Conservation (phyloP, 345 rosid species). For the Ricinus communis region DNA sequence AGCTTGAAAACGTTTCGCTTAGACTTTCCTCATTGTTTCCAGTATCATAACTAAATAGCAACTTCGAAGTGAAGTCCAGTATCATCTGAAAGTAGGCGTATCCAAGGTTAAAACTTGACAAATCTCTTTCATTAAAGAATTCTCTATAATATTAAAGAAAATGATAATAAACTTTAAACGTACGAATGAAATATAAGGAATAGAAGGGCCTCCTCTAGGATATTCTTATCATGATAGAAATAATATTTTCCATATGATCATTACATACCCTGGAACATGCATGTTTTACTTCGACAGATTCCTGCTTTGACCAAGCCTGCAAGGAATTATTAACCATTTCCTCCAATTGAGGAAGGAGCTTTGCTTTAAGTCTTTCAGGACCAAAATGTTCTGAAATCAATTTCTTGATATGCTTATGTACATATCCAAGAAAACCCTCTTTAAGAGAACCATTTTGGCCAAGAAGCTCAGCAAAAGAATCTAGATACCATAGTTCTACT, state of each 20-base stretch:
- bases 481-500: slow-evolving; percentile 25
- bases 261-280: slow-evolving; percentile 1
- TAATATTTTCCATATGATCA: too few relatives aligned
- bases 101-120: too few relatives aligned
- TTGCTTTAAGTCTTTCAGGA: background rate
- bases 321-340: background rate
- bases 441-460: slow-evolving; percentile 16
- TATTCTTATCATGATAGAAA: too few relatives aligned
- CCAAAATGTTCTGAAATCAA: slow-evolving; percentile 8
- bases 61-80: slow-evolving; percentile 23
- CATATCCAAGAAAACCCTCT: background rate
- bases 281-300: slow-evolving; percentile 5
- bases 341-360: slow-evolving; percentile 15
- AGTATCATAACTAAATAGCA: slow-evolving; percentile 24
- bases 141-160: too few relatives aligned
- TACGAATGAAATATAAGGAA: too few relatives aligned
- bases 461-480: slow-evolving; percentile 15
- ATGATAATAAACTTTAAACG: too few relatives aligned
- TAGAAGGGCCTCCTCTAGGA: too few relatives aligned
- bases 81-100: background rate
- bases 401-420: slow-evolving; percentile 18
- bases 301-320: background rate
- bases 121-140: too few relatives aligned
- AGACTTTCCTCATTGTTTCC: slow-evolving; percentile 15
- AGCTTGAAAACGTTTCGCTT: slow-evolving; percentile 19